Conservation (phyloP, 371 early-diverging fungal species). For the Basidiobolus meristosporus region DNA sequence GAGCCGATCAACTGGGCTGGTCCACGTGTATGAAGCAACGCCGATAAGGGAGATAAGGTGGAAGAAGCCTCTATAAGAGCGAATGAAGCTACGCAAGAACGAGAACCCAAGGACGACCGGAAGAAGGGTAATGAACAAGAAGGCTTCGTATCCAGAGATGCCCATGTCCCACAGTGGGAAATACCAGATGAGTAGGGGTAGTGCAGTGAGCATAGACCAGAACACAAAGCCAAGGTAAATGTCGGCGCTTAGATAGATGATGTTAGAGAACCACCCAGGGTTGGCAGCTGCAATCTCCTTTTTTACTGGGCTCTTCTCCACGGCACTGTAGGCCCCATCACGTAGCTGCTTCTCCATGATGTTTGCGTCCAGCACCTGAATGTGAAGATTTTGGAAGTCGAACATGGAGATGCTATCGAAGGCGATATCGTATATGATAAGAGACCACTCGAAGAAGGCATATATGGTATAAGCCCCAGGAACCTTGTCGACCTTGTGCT, state of each 20-base stretch:
- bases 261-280: constrained; percentile 1
- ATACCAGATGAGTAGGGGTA: constrained; percentile 60
- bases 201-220: constrained; percentile 59
- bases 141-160: constrained; percentile 58
- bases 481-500: constrained; percentile 52
- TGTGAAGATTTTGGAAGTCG: constrained; percentile 39
- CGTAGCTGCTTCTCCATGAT: not conserved
- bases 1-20: constrained; percentile 38
- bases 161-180: constrained; percentile 80
- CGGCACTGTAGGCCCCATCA: not conserved
- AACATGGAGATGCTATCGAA: constrained; percentile 51
- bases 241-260: constrained; percentile 17
- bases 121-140: constrained; percentile 33
- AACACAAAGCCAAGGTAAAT: constrained; percentile 48
- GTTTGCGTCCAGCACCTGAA: constrained; percentile 18
- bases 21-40: constrained; percentile 28
- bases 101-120: constrained; percentile 39
- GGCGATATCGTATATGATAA: constrained; percentile 57
- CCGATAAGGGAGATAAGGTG: constrained; percentile 36
- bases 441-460: constrained; percentile 68
- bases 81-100: constrained; percentile 26
- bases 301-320: not conserved
- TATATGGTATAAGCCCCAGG: constrained; percentile 64
- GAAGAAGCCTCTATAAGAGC: constrained; percentile 28
- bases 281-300: constrained; percentile 1